Conservation (phyloP, 352 stramenopile species). For the Pythium dissotocum region DNA sequence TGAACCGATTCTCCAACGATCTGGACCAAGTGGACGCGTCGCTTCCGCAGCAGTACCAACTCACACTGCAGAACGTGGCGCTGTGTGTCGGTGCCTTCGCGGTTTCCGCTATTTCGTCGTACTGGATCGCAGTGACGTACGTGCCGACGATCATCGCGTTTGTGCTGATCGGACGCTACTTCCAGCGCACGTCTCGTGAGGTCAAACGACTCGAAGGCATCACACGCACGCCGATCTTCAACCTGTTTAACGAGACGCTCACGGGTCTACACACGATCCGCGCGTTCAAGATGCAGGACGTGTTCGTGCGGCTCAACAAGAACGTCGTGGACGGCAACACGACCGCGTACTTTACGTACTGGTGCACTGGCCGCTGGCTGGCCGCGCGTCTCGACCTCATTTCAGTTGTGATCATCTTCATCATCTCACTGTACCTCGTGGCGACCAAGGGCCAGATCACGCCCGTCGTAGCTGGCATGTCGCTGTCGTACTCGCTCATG, state of each 20-base stretch:
- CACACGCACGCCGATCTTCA: slow-evolving; percentile 88
- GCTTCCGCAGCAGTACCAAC: slow-evolving; percentile 39
- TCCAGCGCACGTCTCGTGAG: slow-evolving; percentile 78
- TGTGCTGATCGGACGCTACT: slow-evolving; percentile 69
- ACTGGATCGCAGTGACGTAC: slow-evolving; percentile 45
- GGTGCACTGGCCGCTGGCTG: slow-evolving; percentile 83
- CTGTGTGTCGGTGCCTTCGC: slow-evolving; percentile 32
- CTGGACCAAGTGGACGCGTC: slow-evolving; percentile 53
- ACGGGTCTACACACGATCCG: slow-evolving; percentile 92
- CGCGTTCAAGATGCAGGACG: slow-evolving; percentile 43
- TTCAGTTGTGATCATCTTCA: slow-evolving; percentile 82
- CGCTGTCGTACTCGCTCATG: slow-evolving; percentile 86
- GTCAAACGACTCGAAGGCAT: slow-evolving; percentile 94
- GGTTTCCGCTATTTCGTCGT: slow-evolving; percentile 35
- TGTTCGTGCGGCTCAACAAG: slow-evolving; percentile 35
- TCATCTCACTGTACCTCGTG: slow-evolving; percentile 86
- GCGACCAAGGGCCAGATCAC: slow-evolving; percentile 37
- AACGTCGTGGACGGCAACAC: slow-evolving; percentile 38
- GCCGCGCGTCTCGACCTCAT: slow-evolving; percentile 87
- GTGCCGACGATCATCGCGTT: slow-evolving; percentile 53
- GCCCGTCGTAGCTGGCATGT: slow-evolving; percentile 76
- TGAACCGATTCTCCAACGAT: slow-evolving; percentile 68
- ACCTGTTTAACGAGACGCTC: slow-evolving; percentile 90
- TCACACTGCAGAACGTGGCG: slow-evolving; percentile 32
- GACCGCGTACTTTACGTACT: slow-evolving; percentile 41